These are phyloP conservation scores for Lumnitzera racemosa DNA, from an alignment of 345 rosid genomes.

Conservation along the genomic window DNA sequence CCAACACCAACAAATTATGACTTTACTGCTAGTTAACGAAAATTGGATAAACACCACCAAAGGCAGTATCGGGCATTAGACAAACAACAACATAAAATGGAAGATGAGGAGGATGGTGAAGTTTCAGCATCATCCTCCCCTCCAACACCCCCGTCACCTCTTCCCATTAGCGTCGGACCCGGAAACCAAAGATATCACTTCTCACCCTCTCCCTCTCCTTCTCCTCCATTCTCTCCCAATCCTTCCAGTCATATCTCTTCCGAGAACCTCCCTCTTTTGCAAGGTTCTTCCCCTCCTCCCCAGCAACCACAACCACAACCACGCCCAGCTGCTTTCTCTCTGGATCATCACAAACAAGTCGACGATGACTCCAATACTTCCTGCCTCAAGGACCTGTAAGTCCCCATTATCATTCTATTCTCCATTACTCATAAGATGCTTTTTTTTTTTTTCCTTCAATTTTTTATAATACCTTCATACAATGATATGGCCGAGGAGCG, in stretches of 20 bases:
- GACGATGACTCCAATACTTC: background rate
- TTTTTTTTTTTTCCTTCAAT: no score
- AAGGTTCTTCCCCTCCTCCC: background rate
- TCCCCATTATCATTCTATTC: background rate
- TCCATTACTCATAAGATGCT: no score
- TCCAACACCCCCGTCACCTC: background rate
- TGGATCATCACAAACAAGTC: background rate
- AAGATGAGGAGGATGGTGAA: background rate
- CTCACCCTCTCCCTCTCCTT: constrained; percentile 2
- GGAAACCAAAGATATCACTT: background rate
- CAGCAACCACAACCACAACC: background rate
- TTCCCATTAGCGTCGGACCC: constrained; percentile 2
- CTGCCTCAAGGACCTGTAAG: constrained; percentile 5
- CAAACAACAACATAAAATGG: background rate
- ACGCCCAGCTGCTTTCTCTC: background rate
- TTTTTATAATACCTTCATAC: no score
- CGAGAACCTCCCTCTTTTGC: background rate
- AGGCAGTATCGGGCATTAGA: background rate
- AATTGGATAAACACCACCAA: background rate
- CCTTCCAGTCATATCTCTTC: background rate
- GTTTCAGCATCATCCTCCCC: background rate
- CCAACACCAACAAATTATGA: background rate
- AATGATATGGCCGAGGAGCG: no score
- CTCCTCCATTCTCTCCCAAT: background rate
- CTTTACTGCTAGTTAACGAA: background rate